Base-by-base conservation (phyloP, 352 stramenopile genomes). In the Globisporangium orthogonon region DNA sequence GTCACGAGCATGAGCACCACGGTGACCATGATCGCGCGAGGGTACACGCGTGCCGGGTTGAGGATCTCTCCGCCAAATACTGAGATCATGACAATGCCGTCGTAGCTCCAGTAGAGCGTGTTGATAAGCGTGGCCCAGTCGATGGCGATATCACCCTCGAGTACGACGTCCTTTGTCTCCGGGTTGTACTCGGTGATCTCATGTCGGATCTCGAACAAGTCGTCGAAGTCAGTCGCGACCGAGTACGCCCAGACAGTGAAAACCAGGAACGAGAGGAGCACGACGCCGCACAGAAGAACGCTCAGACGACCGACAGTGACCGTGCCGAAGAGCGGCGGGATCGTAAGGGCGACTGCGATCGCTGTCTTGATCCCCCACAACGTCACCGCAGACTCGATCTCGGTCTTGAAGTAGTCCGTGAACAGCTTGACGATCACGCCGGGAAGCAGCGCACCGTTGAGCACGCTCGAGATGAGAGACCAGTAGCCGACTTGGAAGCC, bases 71-170 rank as follows among this genome's bases (percentile, higher is more conserved):
- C 86, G 15, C 83, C 87, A 65, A 97, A 97, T 5, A 75, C 75
- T 13, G 83, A 90, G 1, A 77, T 87, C 51, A 70, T 78, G 61
- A 96, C 78, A 59, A 95, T 94, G 7, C 82, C 89, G 60, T 96
- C 96, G 23, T 94, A 83, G 67, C 96, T 97, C 94, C 94, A 98
- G 65, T 96, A 96, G n/a, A 98, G 66, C 49, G 92, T 93, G 62
- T 96, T 97, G 9, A 97, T 49, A 18, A 87, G 87, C 13, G 76
- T 65, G 45, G 70, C 54, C 81, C 84, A 95, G 5, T 86, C 29
- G 53, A 77, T 78, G 7, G 33, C 31, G 4, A 61, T 52, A 2
- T 54, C 62, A 11, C 62, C 68, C 1, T 7, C 35, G 30, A 69
- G 30, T 14, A 67, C 49, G 17, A 61, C n/a, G 30, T 0, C 31